Conservation (phyloP, 352 stramenopile species). For the Phytophthora podocarpi region DNA sequence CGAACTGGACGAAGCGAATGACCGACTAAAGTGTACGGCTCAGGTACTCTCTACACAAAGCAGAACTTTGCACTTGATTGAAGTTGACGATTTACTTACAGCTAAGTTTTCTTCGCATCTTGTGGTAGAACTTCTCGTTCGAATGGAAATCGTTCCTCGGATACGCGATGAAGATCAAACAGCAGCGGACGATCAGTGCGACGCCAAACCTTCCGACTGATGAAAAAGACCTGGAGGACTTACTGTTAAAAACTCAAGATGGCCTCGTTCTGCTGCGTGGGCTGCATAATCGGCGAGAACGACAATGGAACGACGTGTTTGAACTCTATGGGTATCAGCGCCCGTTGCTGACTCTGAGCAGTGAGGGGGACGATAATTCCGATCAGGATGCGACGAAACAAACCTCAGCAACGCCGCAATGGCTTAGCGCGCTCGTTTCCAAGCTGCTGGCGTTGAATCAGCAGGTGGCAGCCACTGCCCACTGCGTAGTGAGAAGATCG, state of each 20-base stretch:
- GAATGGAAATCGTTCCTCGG: constrained; percentile 67
- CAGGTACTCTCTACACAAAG: too few relatives aligned
- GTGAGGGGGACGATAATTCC: background rate
- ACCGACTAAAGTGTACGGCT: constrained; percentile 39
- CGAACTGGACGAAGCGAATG: constrained; percentile 44
- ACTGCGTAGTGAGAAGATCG: constrained; percentile 15
- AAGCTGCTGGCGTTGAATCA: constrained; percentile 19
- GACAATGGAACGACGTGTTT: constrained; percentile 47
- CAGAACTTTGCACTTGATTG: too few relatives aligned
- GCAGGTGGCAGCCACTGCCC: constrained; percentile 13
- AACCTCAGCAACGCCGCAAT: too few relatives aligned
- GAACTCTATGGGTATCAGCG: constrained; percentile 37
- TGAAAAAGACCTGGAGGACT: constrained; percentile 41
- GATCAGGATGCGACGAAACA: background rate
- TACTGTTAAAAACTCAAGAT: constrained; percentile 58
- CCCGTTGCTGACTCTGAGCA: background rate
- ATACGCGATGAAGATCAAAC: constrained; percentile 57
- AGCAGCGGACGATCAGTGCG: background rate
- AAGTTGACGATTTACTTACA: too few relatives aligned
- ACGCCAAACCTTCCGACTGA: background rate
- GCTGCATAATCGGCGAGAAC: constrained; percentile 30
- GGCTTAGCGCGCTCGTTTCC: constrained; percentile 15
- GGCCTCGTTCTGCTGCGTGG: constrained; percentile 60
- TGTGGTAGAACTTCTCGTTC: constrained; percentile 51
- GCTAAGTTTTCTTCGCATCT: background rate